Evolutionary conservation across 225 moss, liverwort and hornwort species (phyloP), one percentile per base, ranked within the genome.

Genomic region (Takakia lepidozioides): DNA sequence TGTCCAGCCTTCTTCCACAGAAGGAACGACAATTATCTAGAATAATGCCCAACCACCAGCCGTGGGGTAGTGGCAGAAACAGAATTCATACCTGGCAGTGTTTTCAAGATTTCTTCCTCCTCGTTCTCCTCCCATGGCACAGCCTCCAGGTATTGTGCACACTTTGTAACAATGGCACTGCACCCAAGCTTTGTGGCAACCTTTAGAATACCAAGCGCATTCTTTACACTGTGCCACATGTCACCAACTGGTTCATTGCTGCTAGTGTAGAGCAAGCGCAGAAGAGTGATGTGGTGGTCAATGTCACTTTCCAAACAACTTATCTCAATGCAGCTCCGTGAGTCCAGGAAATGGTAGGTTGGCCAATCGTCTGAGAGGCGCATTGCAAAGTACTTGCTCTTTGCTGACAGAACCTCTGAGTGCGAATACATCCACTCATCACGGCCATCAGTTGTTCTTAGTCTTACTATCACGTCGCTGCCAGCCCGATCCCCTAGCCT

Each of bases 81-180:
- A n/a, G n/a, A n/a, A n/a, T n/a, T n/a, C n/a, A n/a, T 48, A 58
- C 57, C 47, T 0, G 89, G 86, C 50, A 86, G 54, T 3, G 80
- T 76, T 20, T 70, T 86, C 14, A 90, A 43, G 19, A 90, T 86
- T 52, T 86, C 89, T 53, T 83, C 86, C 60, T 90, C 89, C 58
- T 90, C 89, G 25, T 69, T 86, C 73, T 90, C 89, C 63, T 86
- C 89, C 89, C 89, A 90, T 0, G 89, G 89, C 15, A 86, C 86
- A 0, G 89, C 86, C 45, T 90, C 89, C 37, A 90, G 40, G 54
- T 90, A 90, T 2, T 82, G 80, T 20, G 85, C 79, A 32, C 89
- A 90, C 50, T 83, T 71, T 5, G 67, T 52, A 7, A 74, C 86
- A 7, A 90, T 80, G 25, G 59, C 74, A 15, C 80, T 82, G 18